Evolutionary conservation across 2,329 filamentous ascomycete species (phyloP).

Genomic region (Camillea tinctor): DNA sequence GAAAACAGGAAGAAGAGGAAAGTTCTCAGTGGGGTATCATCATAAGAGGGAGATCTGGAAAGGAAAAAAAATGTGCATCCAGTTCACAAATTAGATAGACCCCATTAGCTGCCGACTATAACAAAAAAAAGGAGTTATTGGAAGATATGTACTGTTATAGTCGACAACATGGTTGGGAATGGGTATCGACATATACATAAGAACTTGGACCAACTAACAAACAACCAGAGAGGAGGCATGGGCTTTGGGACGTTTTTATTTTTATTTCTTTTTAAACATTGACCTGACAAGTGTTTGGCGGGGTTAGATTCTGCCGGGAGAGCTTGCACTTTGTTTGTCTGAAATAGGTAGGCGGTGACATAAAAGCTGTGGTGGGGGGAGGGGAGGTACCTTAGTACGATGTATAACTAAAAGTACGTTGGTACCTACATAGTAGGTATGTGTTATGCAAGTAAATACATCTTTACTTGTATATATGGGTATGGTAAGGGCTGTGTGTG

Average conservation of each 20-base stretch:
- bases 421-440: too few relatives aligned
- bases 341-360: constrained; percentile 5
- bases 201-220: not conserved
- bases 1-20: not conserved
- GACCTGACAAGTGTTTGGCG: not conserved
- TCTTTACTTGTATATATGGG: too few relatives aligned
- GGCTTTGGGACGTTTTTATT: too few relatives aligned
- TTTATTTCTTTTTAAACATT: too few relatives aligned
- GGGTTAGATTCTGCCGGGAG: not conserved
- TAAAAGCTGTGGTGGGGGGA: too few relatives aligned
- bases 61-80: not conserved
- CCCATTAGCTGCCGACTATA: not conserved
- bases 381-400: too few relatives aligned
- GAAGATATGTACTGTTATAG: not conserved
- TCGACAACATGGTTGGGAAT: not conserved
- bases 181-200: not conserved
- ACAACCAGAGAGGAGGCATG: too few relatives aligned
- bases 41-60: constrained; percentile 5
- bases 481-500: too few relatives aligned
- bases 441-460: too few relatives aligned
- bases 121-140: not conserved
- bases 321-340: not conserved
- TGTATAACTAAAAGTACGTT: too few relatives aligned
- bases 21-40: constrained; percentile 19
- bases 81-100: not conserved